These are phyloP conservation scores for Leccinum imitatum DNA, from an alignment of 768 basidiomycete species.

Conservation along the genomic window DNA sequence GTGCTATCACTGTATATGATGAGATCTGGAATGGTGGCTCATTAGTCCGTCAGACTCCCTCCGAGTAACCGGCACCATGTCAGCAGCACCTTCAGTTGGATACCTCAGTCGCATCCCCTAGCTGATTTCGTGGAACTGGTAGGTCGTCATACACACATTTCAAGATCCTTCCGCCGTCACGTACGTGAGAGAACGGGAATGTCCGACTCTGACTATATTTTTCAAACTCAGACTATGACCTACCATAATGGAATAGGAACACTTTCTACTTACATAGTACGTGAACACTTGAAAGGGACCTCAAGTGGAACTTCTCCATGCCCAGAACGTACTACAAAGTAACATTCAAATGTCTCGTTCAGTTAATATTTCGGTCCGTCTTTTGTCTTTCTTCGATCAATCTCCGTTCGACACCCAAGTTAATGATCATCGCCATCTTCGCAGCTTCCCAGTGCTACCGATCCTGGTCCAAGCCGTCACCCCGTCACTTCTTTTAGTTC, in stretches of 20 bases:
- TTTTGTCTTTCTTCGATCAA: conserved; percentile 5
- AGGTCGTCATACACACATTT: too few species aligned
- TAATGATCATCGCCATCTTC: conserved; percentile 3
- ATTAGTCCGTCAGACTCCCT: not conserved
- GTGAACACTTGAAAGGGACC: not conserved
- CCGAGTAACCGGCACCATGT: not conserved
- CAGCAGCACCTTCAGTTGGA: not conserved
- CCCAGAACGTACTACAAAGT: not conserved
- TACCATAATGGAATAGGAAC: not conserved
- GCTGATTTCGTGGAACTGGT: too few species aligned
- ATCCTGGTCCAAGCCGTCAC: conserved; percentile 9
- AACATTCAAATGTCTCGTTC: conserved; percentile 11
- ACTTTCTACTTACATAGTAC: too few species aligned
- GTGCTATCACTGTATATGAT: too few species aligned
- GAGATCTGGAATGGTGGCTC: not conserved
- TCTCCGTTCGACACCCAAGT: not conserved
- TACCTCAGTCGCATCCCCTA: too few species aligned
- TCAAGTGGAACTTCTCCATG: not conserved
- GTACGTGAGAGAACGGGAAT: not conserved
- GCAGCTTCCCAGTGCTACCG: conserved; percentile 2
- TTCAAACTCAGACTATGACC: not conserved
- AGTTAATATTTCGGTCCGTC: conserved; percentile 19
- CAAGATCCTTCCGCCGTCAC: too few species aligned
- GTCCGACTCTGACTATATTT: not conserved
- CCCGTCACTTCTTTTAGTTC: conserved; percentile 7